Evolutionary conservation across 257 asterid genomes (phyloP), one percentile per base, ranked within the genome.

Genomic region (Buddleja alternifolia): DNA sequence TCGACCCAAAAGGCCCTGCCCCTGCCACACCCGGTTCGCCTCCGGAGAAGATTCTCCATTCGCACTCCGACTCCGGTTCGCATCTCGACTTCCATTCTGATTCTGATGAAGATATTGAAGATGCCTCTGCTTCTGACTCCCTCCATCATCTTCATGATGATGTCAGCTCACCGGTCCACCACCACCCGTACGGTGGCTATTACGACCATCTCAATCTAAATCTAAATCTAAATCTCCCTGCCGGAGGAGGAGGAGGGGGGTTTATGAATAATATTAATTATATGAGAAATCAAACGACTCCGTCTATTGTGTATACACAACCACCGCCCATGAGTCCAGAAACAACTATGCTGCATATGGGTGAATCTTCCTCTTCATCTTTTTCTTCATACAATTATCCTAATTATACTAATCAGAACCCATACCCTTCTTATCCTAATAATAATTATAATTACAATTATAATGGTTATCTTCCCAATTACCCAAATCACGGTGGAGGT

Each of bases 1-100:
- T 87, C 77, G 75, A 6, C 77, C 85, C 19, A 90, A 90, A 72
- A 86, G 82, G 17, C 83, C 0, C 70, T 65, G n/a, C 76, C 83
- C 73, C 77, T 15, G 71, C 54, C 41, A 67, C 84, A 1, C 60
- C 97, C 41, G 76, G 54, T 17, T 80, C 84, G 10, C 83, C 79
- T 60, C 60, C 68, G 19, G 80, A 78, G 56, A 64, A 72, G 19
- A 60, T 54, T 72, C 80, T 78, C 24, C 85, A 72, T 24, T 85
- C 85, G 59, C 76, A 59, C 66, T 93, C 99, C 10, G 81, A 83
- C 61, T 85, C 95, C 67, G 96, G 90, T 50, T 91, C 99, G 29
- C 99, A 91, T 73, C 88, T 91, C 21, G 81, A 84, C 78, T 84
- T 87, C 66, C 93, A 79, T 74, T 81, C 95, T 5, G 97, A 81